Base-by-base conservation (phyloP, 129 eudicot genomes). In the Lactuca saligna region DNA sequence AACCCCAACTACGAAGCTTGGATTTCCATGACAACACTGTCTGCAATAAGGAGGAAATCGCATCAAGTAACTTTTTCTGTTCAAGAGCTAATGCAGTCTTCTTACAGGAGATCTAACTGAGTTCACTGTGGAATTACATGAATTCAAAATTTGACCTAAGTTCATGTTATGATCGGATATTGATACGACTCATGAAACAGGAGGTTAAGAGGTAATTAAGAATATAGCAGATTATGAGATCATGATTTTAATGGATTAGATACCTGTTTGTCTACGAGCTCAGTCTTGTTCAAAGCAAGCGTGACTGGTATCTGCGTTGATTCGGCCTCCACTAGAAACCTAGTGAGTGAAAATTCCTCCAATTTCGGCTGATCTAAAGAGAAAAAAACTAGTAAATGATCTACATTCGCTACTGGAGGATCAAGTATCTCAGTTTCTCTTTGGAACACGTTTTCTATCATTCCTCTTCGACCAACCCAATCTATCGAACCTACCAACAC, bases 251-350 rank as follows among this genome's bases (percentile, higher is more conserved):
- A 73, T 20, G 29, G 29, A 20, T 20, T 20, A 20, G 20, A 42
- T 42, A 91, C 98, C 96, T 68, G 77, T 44, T 88, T 74, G 59
- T 75, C 68, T 7, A 81, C 98, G 17, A 91, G 96, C 61, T 92
- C 98, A 38, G 82, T 76, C 67, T 92, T 92, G 55, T 92, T 92
- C 81, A 92, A 61, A 11, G 91, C 98, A 55, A 86, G 85, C 0
- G 89, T 88, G 57, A 92, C 74, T 2, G 91, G 98, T 64, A 92
- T 84, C 58, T 78, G 83, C 9, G 95, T 77, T 31, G 96, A 92
- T 70, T 92, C 98, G 3, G 98, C 98, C 81, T 92, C 98, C 15
- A 92, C 91, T 68, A 92, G 75, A 79, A 92, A 92, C 90, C 98
- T 86, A 55, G 95, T 89, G 29, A 92, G 85, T 8, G 70, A 74